Conservation (phyloP, 768 basidiomycete genomes). For the Udeniomyces megalosporus region DNA sequence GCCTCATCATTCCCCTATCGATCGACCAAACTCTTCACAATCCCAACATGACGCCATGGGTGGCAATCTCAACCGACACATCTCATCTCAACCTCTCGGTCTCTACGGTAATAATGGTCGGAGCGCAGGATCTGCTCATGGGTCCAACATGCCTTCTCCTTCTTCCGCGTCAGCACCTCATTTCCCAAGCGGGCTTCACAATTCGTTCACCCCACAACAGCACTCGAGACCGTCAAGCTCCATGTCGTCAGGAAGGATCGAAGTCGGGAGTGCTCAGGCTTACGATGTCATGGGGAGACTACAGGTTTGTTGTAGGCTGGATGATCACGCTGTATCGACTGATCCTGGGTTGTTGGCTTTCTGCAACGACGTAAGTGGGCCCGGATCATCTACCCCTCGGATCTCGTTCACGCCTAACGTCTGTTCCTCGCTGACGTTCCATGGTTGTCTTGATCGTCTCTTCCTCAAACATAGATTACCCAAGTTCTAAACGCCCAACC, state of each 20-base stretch:
- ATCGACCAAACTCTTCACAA: too few species aligned
- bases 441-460: background rate
- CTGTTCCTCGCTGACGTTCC: background rate
- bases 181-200: too few species aligned
- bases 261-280: constrained; percentile 8
- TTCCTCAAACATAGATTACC: background rate
- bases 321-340: constrained; percentile 7
- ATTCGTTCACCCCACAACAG: too few species aligned
- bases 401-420: too few species aligned
- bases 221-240: too few species aligned
- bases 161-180: background rate
- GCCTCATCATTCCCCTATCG: background rate
- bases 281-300: constrained; percentile 11
- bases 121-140: background rate
- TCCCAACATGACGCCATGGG: too few species aligned
- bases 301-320: constrained; percentile 12
- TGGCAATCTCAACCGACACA: too few species aligned
- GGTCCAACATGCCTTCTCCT: background rate
- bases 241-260: background rate
- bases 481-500: background rate
- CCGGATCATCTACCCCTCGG: too few species aligned
- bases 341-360: constrained; percentile 16
- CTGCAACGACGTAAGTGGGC: constrained; percentile 6
- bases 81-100: background rate
- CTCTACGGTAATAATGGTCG: too few species aligned